These are phyloP conservation scores for Byssochlamys sp. DNA, from an alignment of 2,329 filamentous ascomycete genomes.

Conservation along the genomic window DNA sequence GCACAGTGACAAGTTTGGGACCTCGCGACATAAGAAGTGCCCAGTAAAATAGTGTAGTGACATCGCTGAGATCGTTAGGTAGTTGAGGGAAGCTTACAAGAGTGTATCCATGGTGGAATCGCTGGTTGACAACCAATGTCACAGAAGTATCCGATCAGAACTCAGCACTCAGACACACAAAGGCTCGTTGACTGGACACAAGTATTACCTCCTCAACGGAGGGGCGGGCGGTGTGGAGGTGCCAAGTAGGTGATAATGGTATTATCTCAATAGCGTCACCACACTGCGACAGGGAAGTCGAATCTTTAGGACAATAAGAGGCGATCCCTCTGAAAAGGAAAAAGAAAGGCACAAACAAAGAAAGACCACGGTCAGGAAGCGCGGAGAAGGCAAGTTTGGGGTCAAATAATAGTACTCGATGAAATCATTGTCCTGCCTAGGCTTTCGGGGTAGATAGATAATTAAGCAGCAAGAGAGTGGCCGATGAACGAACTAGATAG, in stretches of 20 bases:
- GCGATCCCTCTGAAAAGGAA: neutral
- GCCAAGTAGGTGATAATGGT: neutral
- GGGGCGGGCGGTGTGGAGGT: neutral
- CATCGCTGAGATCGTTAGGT: neutral
- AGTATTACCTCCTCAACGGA: neutral
- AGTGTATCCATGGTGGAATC: slow-evolving; percentile 41
- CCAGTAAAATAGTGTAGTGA: neutral
- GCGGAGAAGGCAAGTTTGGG: neutral
- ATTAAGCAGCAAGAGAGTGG: neutral
- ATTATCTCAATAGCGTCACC: neutral
- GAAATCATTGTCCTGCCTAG: neutral
- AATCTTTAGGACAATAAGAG: neutral
- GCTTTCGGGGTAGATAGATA: slow-evolving; percentile 5
- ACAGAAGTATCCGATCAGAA: neutral
- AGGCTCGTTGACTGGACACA: neutral
- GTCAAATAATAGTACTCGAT: slow-evolving; percentile 1
- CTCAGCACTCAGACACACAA: neutral
- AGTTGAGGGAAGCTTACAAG: slow-evolving; percentile 27
- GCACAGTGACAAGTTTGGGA: neutral
- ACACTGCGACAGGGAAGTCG: neutral
- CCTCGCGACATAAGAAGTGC: neutral
- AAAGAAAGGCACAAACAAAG: no score
- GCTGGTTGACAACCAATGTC: slow-evolving; percentile 23
- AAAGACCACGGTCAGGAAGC: neutral
- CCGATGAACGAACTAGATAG: no score